A percentile compares a stretch with the other conserved stretches of the same genome.
Evolutionary conservation across 352 stramenopile genomes (phyloP).

Genomic region (Plasmopara halstedii): DNA sequence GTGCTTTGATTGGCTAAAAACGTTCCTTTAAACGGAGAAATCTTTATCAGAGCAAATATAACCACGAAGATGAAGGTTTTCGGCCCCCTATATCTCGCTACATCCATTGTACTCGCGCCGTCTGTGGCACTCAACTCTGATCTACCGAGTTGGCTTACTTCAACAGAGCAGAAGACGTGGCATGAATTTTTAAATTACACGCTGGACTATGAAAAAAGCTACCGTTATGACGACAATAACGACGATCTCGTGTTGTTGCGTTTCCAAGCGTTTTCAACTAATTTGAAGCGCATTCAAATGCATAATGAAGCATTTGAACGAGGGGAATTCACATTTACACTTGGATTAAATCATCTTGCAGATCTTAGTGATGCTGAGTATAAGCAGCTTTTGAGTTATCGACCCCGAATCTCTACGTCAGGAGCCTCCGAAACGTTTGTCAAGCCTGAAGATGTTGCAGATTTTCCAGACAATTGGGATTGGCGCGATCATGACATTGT

Average conservation of each 20-base stretch:
- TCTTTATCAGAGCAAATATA: background rate
- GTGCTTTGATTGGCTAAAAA: background rate
- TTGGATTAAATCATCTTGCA: constrained; percentile 40
- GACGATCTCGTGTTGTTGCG: constrained; percentile 29
- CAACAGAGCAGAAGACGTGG: constrained; percentile 27
- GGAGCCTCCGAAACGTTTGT: constrained; percentile 14
- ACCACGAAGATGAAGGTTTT: constrained; percentile 22
- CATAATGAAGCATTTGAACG: constrained; percentile 44
- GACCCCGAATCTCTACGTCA: background rate
- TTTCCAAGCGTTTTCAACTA: constrained; percentile 41
- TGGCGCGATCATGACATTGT: constrained; percentile 91
- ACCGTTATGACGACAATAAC: constrained; percentile 31
- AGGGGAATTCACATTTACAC: constrained; percentile 38
- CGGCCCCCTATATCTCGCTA: constrained; percentile 1
- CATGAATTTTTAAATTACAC: constrained; percentile 48
- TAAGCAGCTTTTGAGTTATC: constrained; percentile 30
- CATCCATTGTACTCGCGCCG: background rate
- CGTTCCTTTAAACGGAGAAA: background rate
- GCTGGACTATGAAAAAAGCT: constrained; percentile 44
- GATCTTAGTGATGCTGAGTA: constrained; percentile 37
- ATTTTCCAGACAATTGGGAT: constrained; percentile 81
- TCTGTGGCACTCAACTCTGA: constrained; percentile 10
- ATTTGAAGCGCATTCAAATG: constrained; percentile 36
- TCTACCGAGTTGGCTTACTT: constrained; percentile 6
- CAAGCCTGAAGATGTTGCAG: constrained; percentile 8